phyloP scores from a whole-genome alignment of 1,139 yeast species.

The Debaryomycetaceae sp. region DNA sequence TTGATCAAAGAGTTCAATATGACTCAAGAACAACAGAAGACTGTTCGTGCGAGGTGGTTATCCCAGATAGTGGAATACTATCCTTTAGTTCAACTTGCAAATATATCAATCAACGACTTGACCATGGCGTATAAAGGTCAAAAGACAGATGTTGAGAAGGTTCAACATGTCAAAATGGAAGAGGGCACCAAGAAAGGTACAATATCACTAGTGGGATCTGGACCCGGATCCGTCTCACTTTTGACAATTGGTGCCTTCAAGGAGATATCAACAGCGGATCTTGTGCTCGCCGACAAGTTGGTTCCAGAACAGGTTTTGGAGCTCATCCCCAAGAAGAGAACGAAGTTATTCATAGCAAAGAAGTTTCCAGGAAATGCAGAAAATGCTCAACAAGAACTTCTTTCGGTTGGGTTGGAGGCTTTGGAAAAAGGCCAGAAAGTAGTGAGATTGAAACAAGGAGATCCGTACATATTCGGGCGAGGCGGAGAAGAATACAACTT shows the following conservation, averaged over 20 bases:
- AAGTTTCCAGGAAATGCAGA: constrained; percentile 98
- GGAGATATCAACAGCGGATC: constrained; percentile 78
- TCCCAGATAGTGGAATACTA: constrained; percentile 89
- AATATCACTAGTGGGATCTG: constrained; percentile 84
- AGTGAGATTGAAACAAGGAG: constrained; percentile 92
- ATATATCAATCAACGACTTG: constrained; percentile 56
- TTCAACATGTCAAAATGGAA: not conserved
- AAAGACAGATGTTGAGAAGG: constrained; percentile 2
- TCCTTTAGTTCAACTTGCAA: constrained; percentile 65
- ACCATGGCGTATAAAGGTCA: constrained; percentile 31
- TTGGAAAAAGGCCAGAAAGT: constrained; percentile 68
- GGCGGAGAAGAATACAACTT: constrained; percentile 89
- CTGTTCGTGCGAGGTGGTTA: constrained; percentile 76
- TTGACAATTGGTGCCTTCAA: constrained; percentile 83
- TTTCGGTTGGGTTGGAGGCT: constrained; percentile 65
- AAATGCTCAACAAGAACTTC: constrained; percentile 81
- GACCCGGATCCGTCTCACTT: constrained; percentile 86
- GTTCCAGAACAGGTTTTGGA: constrained; percentile 88
- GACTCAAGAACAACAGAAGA: constrained; percentile 49
- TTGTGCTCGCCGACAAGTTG: constrained; percentile 83
- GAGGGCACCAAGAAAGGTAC: constrained; percentile 39
- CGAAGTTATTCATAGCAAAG: constrained; percentile 80
- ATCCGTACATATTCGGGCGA: constrained; percentile 94
- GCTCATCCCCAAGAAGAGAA: constrained; percentile 63
- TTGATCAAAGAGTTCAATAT: constrained; percentile 60